phyloP scores from a whole-genome alignment of 176 grass and related monocot species.

The Oryza longistaminata region DNA sequence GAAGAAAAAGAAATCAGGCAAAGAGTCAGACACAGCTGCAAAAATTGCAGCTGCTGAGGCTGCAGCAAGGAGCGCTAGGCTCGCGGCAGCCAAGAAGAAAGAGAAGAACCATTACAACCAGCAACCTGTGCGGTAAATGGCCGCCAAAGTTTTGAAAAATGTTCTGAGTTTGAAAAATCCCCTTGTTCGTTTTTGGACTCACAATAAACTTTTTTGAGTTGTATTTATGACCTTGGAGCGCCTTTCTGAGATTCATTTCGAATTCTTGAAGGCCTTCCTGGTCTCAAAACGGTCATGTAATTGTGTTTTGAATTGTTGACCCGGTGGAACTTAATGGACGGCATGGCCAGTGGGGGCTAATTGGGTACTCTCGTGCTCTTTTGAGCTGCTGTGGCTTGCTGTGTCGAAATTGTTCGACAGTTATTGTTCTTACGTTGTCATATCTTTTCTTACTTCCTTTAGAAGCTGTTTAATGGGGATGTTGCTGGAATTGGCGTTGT shows the following conservation, averaged over 20 bases:
- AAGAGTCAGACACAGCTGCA: conserved; percentile 70
- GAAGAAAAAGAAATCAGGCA: conserved; percentile 96
- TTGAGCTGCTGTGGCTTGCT: not conserved
- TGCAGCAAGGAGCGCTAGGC: conserved; percentile 78
- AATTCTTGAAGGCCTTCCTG: conserved; percentile 40
- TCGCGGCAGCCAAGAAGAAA: conserved; percentile 95
- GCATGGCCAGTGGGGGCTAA: conserved; percentile 32
- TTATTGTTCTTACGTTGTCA: not conserved
- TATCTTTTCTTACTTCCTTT: not conserved
- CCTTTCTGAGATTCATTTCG: conserved; percentile 51
- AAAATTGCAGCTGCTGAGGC: conserved; percentile 84
- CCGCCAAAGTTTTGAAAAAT: conserved; percentile 47
- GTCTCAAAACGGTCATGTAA: conserved; percentile 53
- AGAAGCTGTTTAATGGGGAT: not conserved
- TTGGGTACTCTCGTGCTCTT: not conserved
- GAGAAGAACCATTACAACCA: conserved; percentile 99
- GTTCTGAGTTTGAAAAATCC: conserved; percentile 51
- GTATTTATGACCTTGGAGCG: conserved; percentile 33
- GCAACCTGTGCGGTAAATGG: conserved; percentile 84
- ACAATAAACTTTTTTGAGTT: conserved; percentile 49
- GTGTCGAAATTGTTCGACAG: not conserved
- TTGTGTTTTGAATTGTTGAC: conserved; percentile 55
- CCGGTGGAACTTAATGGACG: conserved; percentile 44
- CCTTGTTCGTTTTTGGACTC: conserved; percentile 68
- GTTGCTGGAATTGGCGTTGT: not conserved